These are phyloP conservation scores for Cyberlindnera galapagoensis DNA, from an alignment of 805 yeast species.

Conservation along the genomic window DNA sequence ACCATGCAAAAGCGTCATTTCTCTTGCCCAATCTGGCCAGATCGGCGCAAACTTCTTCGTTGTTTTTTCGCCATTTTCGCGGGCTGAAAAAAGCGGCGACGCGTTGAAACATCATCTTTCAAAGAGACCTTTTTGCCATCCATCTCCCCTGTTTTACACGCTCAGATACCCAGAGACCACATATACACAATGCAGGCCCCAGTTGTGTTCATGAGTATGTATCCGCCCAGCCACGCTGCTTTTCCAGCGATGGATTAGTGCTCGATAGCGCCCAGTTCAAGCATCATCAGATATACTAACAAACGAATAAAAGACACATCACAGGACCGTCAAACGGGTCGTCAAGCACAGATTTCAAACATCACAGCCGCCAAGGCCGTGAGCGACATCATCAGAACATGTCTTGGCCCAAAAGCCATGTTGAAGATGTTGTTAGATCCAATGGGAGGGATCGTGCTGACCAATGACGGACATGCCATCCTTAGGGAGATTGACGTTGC, in stretches of 20 bases:
- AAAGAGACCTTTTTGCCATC: too few species aligned
- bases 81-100: too few species aligned
- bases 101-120: too few species aligned
- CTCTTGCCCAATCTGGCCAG: too few species aligned
- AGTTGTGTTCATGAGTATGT: constrained; percentile 63
- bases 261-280: too few species aligned
- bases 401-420: constrained; percentile 99
- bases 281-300: constrained; percentile 3
- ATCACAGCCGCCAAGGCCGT: constrained; percentile 99
- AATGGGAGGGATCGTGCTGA: constrained; percentile 85
- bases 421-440: constrained; percentile 96
- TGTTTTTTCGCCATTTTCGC: too few species aligned
- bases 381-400: constrained; percentile 94
- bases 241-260: not conserved
- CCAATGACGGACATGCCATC: constrained; percentile 98
- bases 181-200: constrained; percentile 71
- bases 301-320: constrained; percentile 46
- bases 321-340: constrained; percentile 90
- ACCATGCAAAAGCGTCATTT: too few species aligned
- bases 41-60: too few species aligned
- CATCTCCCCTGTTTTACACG: too few species aligned
- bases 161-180: too few species aligned
- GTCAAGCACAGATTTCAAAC: constrained; percentile 94
- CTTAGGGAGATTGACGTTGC: constrained; percentile 95
- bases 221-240: not conserved